Percentiles rank a stretch among this genome's conserved stretches.
phyloP scores from a whole-genome alignment of 1,284 basidiomycete species.

The Heterobasidion occidentale region DNA sequence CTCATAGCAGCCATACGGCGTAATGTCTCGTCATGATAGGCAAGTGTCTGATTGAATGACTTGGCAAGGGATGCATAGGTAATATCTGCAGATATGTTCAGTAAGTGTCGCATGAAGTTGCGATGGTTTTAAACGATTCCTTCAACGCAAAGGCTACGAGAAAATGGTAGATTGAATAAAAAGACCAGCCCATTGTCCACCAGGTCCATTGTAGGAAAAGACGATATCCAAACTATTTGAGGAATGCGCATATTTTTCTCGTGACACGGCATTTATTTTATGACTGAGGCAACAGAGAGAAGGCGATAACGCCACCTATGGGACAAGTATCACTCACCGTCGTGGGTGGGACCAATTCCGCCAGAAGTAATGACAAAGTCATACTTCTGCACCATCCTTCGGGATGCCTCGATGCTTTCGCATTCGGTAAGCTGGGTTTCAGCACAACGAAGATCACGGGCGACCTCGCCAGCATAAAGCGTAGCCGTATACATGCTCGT shows the following conservation, averaged over 20 bases:
- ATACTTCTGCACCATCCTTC: constrained; percentile 74
- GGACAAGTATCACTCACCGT: constrained; percentile 43
- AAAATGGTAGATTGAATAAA: neutral
- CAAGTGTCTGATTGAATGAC: constrained; percentile 73
- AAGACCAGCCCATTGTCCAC: neutral
- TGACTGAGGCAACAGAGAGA: too few relatives aligned
- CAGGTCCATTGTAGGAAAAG: neutral
- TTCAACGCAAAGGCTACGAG: too few relatives aligned
- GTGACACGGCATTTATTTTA: too few relatives aligned
- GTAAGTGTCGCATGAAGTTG: neutral
- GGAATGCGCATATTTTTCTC: too few relatives aligned
- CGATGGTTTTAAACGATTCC: too few relatives aligned
- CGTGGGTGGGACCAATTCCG: constrained; percentile 84
- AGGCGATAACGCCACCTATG: neutral
- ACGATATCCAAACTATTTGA: too few relatives aligned
- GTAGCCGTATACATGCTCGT: neutral
- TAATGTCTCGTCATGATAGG: constrained; percentile 77
- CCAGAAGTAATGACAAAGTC: constrained; percentile 87
- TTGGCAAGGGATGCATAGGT: constrained; percentile 84
- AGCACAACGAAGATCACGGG: too few relatives aligned
- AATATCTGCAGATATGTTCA: constrained; percentile 50
- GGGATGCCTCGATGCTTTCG: constrained; percentile 73
- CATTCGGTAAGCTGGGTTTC: too few relatives aligned
- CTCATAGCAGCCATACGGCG: constrained; percentile 67
- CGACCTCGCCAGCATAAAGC: neutral